Conservation (phyloP, 208 protist species). For the Tritrichomonas foetus region DNA sequence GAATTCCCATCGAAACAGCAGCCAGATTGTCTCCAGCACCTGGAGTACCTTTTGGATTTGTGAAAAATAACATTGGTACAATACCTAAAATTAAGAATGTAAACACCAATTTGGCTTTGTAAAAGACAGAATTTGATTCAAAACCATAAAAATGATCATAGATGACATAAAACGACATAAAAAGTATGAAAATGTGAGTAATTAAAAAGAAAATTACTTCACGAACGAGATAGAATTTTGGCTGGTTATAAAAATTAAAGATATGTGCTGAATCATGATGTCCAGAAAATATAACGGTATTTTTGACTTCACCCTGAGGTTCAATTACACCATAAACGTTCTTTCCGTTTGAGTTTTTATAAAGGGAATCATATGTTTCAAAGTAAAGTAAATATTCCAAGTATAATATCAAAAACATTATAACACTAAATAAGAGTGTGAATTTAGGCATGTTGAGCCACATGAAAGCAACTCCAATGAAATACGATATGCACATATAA, state of each 20-base stretch:
- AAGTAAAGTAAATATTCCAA: not conserved
- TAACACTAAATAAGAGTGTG: not conserved
- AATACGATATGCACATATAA: not conserved
- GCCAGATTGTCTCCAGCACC: not conserved
- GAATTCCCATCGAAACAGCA: not conserved
- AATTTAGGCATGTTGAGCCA: not conserved
- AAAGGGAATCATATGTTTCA: not conserved
- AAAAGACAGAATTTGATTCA: no score
- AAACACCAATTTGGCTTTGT: no score
- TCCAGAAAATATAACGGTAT: not conserved
- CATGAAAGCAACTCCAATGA: not conserved
- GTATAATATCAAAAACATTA: not conserved
- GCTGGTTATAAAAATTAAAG: not conserved
- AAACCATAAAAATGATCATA: not conserved
- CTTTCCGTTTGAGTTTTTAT: not conserved
- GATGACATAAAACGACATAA: not conserved
- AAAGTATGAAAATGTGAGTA: not conserved
- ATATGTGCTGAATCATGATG: not conserved
- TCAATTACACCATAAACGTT: constrained; percentile 18
- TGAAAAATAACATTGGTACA: not conserved
- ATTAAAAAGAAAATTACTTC: not conserved
- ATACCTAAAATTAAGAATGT: no score
- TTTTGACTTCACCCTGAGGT: not conserved
- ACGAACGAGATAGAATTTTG: not conserved
- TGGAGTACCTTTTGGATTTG: not conserved